phyloP scores from a whole-genome alignment of 345 rosid genomes.

The Brassica incana region DNA sequence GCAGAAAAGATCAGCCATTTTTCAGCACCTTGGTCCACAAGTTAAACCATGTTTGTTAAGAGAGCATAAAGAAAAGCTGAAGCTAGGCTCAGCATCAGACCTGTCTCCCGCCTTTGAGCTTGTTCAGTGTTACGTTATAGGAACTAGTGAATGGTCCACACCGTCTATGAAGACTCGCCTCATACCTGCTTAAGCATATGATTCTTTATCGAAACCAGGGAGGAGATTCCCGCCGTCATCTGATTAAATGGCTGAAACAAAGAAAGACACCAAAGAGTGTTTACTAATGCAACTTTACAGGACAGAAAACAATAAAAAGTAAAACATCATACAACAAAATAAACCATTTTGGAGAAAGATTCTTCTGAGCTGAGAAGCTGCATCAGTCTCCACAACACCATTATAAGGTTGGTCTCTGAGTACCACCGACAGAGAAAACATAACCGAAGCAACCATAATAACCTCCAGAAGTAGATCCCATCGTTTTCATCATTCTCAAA shows the following conservation, averaged over 20 bases:
- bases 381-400: conserved; percentile 27
- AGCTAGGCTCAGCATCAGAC: conserved; percentile 37
- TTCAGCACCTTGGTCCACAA: conserved; percentile 29
- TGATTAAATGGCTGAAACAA: not conserved
- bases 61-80: conserved; percentile 47
- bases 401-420: conserved; percentile 51
- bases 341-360: not conserved
- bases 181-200: conserved; percentile 38
- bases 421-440: conserved; percentile 49
- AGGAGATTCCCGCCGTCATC: not conserved
- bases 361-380: conserved; percentile 6
- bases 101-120: conserved; percentile 14
- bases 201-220: conserved; percentile 25
- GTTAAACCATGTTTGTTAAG: conserved; percentile 39
- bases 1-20: conserved; percentile 41
- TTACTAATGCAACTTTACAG: not conserved
- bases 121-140: conserved; percentile 26
- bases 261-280: not conserved
- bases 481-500: conserved; percentile 36
- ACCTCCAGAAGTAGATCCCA: conserved; percentile 39
- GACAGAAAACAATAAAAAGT: no score
- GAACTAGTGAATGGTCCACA: conserved; percentile 37
- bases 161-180: conserved; percentile 31
- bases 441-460: conserved; percentile 41
- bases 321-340: not conserved